These are phyloP conservation scores for Chytriomyces sp. DNA, from an alignment of 192 early-diverging fungal genomes.

Conservation along the genomic window DNA sequence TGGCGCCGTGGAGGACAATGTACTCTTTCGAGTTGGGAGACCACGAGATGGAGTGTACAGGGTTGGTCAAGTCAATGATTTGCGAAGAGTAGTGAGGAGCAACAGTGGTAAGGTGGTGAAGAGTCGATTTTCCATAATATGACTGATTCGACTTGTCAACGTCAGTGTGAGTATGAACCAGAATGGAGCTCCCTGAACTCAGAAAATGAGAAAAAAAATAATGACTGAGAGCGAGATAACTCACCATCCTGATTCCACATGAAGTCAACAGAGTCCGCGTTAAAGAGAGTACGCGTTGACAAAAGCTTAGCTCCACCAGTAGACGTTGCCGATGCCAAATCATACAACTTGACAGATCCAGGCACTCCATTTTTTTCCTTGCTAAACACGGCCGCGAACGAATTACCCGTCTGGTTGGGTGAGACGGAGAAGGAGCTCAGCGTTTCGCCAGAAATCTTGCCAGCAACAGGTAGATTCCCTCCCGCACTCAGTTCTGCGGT, in stretches of 20 bases:
- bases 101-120: slow-evolving; percentile 88
- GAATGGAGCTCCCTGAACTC: slow-evolving; percentile 64
- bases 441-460: slow-evolving; percentile 14
- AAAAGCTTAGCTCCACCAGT: slow-evolving; percentile 73
- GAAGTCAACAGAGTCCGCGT: slow-evolving; percentile 90
- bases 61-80: slow-evolving; percentile 79
- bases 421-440: slow-evolving; percentile 75
- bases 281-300: slow-evolving; percentile 70
- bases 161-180: slow-evolving; percentile 93
- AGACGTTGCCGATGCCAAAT: slow-evolving; percentile 70
- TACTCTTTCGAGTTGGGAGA: slow-evolving; percentile 96
- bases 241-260: slow-evolving; percentile 79
- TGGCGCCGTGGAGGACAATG: slow-evolving; percentile 89
- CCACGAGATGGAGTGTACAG: slow-evolving; percentile 97
- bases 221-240: slow-evolving; percentile 24
- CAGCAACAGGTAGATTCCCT: neutral
- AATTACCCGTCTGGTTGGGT: slow-evolving; percentile 55
- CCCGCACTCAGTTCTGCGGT: slow-evolving; percentile 7
- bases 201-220: neutral
- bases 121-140: slow-evolving; percentile 96
- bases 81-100: slow-evolving; percentile 88
- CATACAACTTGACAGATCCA: slow-evolving; percentile 85
- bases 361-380: slow-evolving; percentile 75
- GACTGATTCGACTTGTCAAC: slow-evolving; percentile 92
- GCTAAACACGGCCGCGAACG: slow-evolving; percentile 88